Conservation (phyloP, 2,329 filamentous ascomycete species). For the Xylariaceae sp. region DNA sequence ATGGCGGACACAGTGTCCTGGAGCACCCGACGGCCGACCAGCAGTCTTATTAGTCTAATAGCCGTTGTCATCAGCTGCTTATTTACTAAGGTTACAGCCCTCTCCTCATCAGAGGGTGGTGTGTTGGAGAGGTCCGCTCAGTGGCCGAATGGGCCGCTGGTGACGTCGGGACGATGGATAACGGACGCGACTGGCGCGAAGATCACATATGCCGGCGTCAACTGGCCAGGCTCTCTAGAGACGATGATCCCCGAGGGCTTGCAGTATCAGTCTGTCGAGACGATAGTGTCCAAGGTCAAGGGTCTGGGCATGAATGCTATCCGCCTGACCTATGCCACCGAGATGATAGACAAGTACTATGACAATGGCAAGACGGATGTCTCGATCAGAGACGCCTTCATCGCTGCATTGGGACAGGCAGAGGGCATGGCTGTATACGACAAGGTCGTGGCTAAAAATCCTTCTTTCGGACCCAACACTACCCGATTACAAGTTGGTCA, state of each 20-base stretch:
- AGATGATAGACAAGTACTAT: slow-evolving; percentile 58
- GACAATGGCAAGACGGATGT: slow-evolving; percentile 43
- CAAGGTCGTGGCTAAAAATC: slow-evolving; percentile 52
- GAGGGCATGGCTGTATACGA: slow-evolving; percentile 46
- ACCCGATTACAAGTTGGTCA: slow-evolving; percentile 44
- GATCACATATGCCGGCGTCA: slow-evolving; percentile 50
- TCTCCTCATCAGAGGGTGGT: slow-evolving; percentile 1
- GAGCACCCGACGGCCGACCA: too few species aligned
- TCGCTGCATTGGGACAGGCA: slow-evolving; percentile 40
- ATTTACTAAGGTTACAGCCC: too few species aligned
- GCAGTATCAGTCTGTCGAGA: slow-evolving; percentile 53
- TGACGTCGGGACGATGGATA: slow-evolving; percentile 38
- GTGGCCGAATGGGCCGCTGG: slow-evolving; percentile 41
- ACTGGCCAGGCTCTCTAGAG: slow-evolving; percentile 57
- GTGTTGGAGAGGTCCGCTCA: slow-evolving; percentile 3
- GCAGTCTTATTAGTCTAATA: too few species aligned
- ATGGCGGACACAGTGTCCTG: too few species aligned
- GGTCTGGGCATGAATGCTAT: slow-evolving; percentile 59
- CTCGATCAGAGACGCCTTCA: slow-evolving; percentile 40
- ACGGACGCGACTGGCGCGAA: slow-evolving; percentile 37
- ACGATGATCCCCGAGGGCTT: slow-evolving; percentile 61
- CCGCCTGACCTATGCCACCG: slow-evolving; percentile 57
- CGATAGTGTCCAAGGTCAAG: slow-evolving; percentile 52
- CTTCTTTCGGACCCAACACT: slow-evolving; percentile 46
- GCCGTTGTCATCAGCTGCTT: not conserved